These are phyloP conservation scores for Venturia asperata DNA, from an alignment of 2,329 filamentous ascomycete genomes.

Conservation along the genomic window DNA sequence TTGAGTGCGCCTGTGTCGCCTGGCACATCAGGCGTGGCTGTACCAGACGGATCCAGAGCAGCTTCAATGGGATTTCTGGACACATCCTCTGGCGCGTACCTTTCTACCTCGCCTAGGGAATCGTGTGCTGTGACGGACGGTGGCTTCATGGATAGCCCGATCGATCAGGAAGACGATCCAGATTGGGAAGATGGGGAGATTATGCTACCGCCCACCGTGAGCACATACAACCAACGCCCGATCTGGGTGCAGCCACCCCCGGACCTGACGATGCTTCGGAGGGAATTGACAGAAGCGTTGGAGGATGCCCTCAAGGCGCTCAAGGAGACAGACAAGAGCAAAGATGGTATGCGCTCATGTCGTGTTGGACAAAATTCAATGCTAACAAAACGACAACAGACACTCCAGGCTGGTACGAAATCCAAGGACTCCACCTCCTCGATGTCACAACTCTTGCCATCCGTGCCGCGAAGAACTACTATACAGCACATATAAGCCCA, in stretches of 20 bases:
- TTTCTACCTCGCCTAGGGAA: neutral
- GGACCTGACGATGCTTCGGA: constrained; percentile 69
- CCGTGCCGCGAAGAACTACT: constrained; percentile 89
- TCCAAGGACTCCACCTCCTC: constrained; percentile 85
- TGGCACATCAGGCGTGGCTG: neutral
- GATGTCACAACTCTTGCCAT: constrained; percentile 95
- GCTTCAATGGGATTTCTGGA: constrained; percentile 11
- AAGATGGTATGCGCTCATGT: constrained; percentile 2
- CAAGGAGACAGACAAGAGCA: constrained; percentile 46
- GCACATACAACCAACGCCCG: constrained; percentile 84
- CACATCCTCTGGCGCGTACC: neutral
- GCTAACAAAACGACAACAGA: constrained; percentile 23
- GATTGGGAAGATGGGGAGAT: constrained; percentile 57
- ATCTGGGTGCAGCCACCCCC: constrained; percentile 78
- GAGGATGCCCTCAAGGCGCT: constrained; percentile 62
- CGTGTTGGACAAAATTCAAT: neutral
- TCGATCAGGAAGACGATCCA: constrained; percentile 43
- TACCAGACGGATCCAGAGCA: neutral
- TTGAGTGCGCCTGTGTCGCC: constrained; percentile 1
- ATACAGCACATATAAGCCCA: constrained; percentile 83
- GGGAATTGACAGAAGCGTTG: constrained; percentile 60
- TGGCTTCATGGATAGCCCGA: constrained; percentile 46
- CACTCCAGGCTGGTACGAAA: constrained; percentile 68
- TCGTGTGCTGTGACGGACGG: constrained; percentile 23
- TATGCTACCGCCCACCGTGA: constrained; percentile 94